Base-by-base conservation (phyloP, 164 flowering plant genomes). In the Nymphaea thermarum region DNA sequence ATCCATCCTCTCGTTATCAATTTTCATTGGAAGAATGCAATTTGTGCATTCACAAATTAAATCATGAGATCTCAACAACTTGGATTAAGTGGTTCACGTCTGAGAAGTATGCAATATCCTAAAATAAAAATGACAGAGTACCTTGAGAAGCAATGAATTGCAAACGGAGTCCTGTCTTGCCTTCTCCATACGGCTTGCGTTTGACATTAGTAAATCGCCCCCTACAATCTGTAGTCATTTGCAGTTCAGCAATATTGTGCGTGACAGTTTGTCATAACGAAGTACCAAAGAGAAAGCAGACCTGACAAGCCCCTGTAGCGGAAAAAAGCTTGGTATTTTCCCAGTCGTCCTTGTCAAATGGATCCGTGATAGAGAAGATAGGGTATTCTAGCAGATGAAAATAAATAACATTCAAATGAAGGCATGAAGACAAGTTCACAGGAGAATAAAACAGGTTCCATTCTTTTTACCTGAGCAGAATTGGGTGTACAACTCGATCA, bases 301-400 rank as follows among this genome's bases (percentile, higher is more conserved):
- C 97, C 97, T 94, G 98, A 72, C 96, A 88, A 65, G 85, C 72
- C 68, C 83, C 90, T 72, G 90, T 92, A 76, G 74, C 64, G 57
- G 91, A 81, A 53, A 94, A 82, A 66, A 68, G 12, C 77, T 84
- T 90, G 60, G 77, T 76, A 71, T 84, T 96, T 64, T 92, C 97
- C 99, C 99, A 95, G 67, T 92, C 98, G 77, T 95, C 99, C 82
- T 85, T 90, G 80, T 95, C 98, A 83, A 95, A 95, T 57, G 99
- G 99, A 77, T 92, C 98, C 79, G 90, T 96, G 73, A 95, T 92
- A 65, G 96, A 92, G 51, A 86, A 87, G 74, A 95, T 87, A 60
- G 98, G 96, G 80, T 91, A 95, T 66, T 86, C 99, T 95, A 64
- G 60, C 14, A 57, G 43, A 16, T 1, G 7, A 42, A 61, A 53